Evolutionary conservation across 441 rosid genomes (phyloP).

Genomic region (Croton setiger): DNA sequence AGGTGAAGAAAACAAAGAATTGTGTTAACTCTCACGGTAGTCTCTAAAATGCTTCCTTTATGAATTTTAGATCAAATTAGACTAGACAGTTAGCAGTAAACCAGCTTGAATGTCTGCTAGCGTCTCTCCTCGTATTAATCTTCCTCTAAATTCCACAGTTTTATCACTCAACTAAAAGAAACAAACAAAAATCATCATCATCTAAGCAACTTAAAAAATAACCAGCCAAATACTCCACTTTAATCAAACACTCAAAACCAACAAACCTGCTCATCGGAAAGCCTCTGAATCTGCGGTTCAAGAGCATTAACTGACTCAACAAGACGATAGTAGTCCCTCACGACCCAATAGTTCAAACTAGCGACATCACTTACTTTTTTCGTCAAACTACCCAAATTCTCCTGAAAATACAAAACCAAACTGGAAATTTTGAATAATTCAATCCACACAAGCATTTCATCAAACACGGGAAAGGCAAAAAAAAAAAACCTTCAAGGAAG

Average conservation of each 20-base stretch:
- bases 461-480: conserved; percentile 44
- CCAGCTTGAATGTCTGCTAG: conserved; percentile 90
- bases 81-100: conserved; percentile 28
- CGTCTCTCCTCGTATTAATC: conserved; percentile 61
- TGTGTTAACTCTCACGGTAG: neutral
- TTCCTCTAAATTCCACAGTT: conserved; percentile 68
- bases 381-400: conserved; percentile 42
- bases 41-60: neutral
- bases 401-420: conserved; percentile 26
- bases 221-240: neutral
- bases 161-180: conserved; percentile 61
- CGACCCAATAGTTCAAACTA: conserved; percentile 88
- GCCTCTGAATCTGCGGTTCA: conserved; percentile 52
- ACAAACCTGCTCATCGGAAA: conserved; percentile 78
- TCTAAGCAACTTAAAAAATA: conserved; percentile 8
- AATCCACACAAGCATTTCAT: conserved; percentile 33
- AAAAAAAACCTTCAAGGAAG: conserved; percentile 46
- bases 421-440: neutral
- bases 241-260: conserved; percentile 17
- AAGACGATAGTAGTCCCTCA: conserved; percentile 77
- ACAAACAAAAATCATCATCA: conserved; percentile 18
- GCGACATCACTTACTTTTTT: conserved; percentile 47
- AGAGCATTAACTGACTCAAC: conserved; percentile 63
- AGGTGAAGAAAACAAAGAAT: conserved; percentile 13
- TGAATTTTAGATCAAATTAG: conserved; percentile 15